phyloP scores from a whole-genome alignment of 345 rosid genomes.

The Eucalyptus globulus region DNA sequence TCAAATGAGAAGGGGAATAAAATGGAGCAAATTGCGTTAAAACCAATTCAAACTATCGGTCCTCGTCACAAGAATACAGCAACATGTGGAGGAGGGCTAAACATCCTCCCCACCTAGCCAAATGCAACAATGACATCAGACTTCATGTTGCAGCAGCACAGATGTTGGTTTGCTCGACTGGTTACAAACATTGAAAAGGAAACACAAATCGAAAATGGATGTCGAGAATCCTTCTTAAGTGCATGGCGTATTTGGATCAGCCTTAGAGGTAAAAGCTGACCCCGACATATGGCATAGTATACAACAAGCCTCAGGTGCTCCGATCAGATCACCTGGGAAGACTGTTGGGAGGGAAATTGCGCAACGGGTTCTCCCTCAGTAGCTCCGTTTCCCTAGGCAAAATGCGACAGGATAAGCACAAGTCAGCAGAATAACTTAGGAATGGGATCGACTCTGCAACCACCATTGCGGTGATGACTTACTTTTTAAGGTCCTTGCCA shows the following conservation, averaged over 20 bases:
- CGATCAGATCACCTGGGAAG: slow-evolving; percentile 42
- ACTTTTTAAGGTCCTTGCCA: slow-evolving; percentile 32
- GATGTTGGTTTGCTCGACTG: neutral
- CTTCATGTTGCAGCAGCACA: neutral
- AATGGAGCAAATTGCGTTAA: neutral
- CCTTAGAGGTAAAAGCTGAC: slow-evolving; percentile 43
- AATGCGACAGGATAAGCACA: neutral
- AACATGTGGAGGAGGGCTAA: neutral
- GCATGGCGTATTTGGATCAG: neutral
- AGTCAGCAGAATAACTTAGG: neutral
- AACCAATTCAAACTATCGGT: neutral
- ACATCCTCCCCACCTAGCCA: neutral
- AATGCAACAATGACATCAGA: neutral
- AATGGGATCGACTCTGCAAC: neutral
- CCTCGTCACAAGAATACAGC: neutral
- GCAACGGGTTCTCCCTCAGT: slow-evolving; percentile 65
- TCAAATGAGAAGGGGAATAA: neutral
- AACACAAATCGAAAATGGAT: neutral
- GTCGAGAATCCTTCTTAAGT: neutral
- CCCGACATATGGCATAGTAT: neutral
- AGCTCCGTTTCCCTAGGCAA: slow-evolving; percentile 62
- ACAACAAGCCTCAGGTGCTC: neutral
- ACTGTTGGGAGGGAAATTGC: slow-evolving; percentile 65
- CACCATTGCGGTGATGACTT: neutral
- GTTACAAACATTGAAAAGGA: neutral